Evolutionary conservation across 306 rosid species (phyloP), one percentile per base, ranked within the genome.

Genomic region (Cajanus cajan): DNA sequence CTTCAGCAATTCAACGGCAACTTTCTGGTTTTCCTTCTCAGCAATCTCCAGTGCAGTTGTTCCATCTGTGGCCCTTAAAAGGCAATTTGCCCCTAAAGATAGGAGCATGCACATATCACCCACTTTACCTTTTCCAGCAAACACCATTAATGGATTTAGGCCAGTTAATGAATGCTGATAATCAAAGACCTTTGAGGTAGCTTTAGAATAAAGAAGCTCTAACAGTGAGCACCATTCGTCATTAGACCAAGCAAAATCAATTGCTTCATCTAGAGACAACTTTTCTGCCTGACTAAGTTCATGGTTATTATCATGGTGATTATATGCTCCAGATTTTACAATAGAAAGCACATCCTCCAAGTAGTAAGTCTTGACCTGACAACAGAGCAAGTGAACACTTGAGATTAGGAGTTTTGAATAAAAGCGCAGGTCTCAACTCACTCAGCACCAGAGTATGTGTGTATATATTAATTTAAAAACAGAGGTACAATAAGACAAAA

Each of bases 41-140:
- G 98, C 97, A 80, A 87, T 87, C 80, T 88, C 91, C 64, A 87
- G 77, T 2, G 96, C 98, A 43, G 83, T 92, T 10, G 78, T 69
- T 69, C 97, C 98, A 24, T 90, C 97, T 74, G 80, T 88, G 85
- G 89, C 90, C 82, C 24, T 88, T 78, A 95, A 85, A 59, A 82
- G 85, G 88, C 87, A 86, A 69, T 87, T 90, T 22, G 94, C 96
- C 80, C 96, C 98, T 16, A 91, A 40, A 22, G 97, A 87, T 79
- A 95, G 82, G 51, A 95, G 91, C 92, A 86, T 85, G 86, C 93
- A 89, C 83, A 95, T 85, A 75, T 92, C 90, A 51, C 82, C 87
- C 51, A 89, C 86, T 81, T 92, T 92, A 74, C 98, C 98, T 85
- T 87, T 95, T 77, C 94, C 96, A 67, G 98, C 88, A 90, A 92